phyloP scores from a whole-genome alignment of 352 stramenopile species.

The Phytophthora sp. region DNA sequence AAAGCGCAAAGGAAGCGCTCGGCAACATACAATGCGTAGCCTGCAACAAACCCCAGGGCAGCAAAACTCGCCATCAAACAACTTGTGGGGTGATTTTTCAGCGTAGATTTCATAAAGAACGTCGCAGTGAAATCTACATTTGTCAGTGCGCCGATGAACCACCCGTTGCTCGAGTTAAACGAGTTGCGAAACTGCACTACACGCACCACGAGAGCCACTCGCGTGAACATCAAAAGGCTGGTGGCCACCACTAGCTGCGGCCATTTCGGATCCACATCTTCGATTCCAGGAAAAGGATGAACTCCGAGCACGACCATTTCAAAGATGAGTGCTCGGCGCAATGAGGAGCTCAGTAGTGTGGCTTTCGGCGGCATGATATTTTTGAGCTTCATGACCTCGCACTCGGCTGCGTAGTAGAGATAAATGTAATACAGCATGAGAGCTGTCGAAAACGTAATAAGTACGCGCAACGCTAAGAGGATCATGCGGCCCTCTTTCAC shows the following conservation, averaged over 20 bases:
- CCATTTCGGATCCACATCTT: slow-evolving; percentile 65
- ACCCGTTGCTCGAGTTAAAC: slow-evolving; percentile 84
- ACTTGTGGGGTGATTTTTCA: slow-evolving; percentile 69
- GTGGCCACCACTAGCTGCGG: slow-evolving; percentile 59
- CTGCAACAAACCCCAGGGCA: slow-evolving; percentile 46
- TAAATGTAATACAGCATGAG: slow-evolving; percentile 79
- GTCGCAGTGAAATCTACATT: slow-evolving; percentile 76
- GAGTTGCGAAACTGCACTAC: slow-evolving; percentile 68
- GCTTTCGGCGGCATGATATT: slow-evolving; percentile 78
- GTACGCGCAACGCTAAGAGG: slow-evolving; percentile 62
- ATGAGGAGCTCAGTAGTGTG: slow-evolving; percentile 63
- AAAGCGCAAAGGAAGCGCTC: slow-evolving; percentile 81
- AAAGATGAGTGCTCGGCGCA: slow-evolving; percentile 50
- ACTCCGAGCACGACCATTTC: slow-evolving; percentile 60
- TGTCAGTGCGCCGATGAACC: slow-evolving; percentile 81
- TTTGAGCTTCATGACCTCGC: slow-evolving; percentile 81
- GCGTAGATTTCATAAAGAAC: slow-evolving; percentile 81
- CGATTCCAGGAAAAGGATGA: slow-evolving; percentile 76
- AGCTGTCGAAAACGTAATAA: slow-evolving; percentile 69
- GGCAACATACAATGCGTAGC: slow-evolving; percentile 72
- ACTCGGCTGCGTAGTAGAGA: slow-evolving; percentile 68
- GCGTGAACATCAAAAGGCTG: slow-evolving; percentile 69
- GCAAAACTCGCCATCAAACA: slow-evolving; percentile 53
- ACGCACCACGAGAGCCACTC: slow-evolving; percentile 57
- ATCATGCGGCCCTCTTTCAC: slow-evolving; percentile 65